Conservation (phyloP, 2,329 filamentous ascomycete species). For the Cercospora sesami region DNA sequence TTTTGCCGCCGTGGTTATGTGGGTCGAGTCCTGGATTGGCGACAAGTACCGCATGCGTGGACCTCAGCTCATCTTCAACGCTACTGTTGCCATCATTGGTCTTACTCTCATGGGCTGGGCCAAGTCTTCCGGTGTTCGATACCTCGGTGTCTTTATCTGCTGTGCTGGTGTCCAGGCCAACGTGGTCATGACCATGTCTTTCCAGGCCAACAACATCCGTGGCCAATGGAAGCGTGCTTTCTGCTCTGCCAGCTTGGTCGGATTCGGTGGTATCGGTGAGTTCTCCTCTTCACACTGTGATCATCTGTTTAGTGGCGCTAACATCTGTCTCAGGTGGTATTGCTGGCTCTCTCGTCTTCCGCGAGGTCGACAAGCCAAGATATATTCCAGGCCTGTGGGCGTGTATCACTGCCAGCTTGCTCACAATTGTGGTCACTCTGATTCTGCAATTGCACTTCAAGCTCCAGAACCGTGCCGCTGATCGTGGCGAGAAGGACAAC, state of each 20-base stretch:
- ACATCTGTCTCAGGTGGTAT: constrained; percentile 32
- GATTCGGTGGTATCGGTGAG: constrained; percentile 58
- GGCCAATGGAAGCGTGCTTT: constrained; percentile 84
- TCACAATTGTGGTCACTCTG: constrained; percentile 26
- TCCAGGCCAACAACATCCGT: constrained; percentile 83
- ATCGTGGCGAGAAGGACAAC: constrained; percentile 26
- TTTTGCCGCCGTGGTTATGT: constrained; percentile 65
- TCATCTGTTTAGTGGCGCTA: constrained; percentile 12
- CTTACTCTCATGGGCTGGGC: constrained; percentile 72
- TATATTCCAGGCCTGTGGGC: constrained; percentile 32
- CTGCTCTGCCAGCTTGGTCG: constrained; percentile 71
- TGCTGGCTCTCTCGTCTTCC: constrained; percentile 25
- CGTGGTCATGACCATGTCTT: constrained; percentile 72
- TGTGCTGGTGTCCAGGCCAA: constrained; percentile 74
- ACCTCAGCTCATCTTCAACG: constrained; percentile 65
- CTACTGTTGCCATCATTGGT: constrained; percentile 62
- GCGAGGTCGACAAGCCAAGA: constrained; percentile 25
- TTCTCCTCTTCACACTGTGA: constrained; percentile 33
- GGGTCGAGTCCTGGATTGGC: constrained; percentile 45
- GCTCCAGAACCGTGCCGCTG: constrained; percentile 27
- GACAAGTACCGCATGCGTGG: constrained; percentile 57
- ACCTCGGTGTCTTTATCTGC: constrained; percentile 72
- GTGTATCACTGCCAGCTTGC: constrained; percentile 27
- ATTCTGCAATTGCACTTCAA: constrained; percentile 27
- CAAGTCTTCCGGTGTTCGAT: constrained; percentile 57